Conservation (phyloP, 116 monocot genomes). For the Cymodocea nodosa region DNA sequence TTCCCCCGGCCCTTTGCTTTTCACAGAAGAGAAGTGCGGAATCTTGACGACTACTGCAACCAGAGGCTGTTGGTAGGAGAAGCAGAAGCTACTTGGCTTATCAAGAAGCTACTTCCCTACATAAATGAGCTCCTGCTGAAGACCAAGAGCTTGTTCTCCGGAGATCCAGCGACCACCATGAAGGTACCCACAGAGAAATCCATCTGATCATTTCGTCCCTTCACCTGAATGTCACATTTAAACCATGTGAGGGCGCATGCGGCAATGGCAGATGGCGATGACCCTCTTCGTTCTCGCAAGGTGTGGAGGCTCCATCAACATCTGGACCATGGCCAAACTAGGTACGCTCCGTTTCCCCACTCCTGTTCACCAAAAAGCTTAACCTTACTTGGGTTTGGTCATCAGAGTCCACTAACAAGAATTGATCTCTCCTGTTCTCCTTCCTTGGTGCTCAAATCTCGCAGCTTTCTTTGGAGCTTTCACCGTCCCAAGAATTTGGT, state of each 20-base stretch:
- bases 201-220: not conserved
- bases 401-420: too few relatives aligned
- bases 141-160: conserved; percentile 57
- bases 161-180: conserved; percentile 83
- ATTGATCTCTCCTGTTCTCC: not conserved
- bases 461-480: conserved; percentile 90
- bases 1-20: not conserved
- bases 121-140: conserved; percentile 62
- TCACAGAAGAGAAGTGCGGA: conserved; percentile 22
- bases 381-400: too few relatives aligned
- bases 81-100: conserved; percentile 62
- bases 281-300: conserved; percentile 68
- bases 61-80: conserved; percentile 49
- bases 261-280: conserved; percentile 54
- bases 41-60: conserved; percentile 19
- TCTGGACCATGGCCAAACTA: conserved; percentile 75
- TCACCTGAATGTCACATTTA: not conserved
- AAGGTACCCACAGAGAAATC: conserved; percentile 29
- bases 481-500: conserved; percentile 69
- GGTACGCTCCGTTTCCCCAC: conserved; percentile 26
- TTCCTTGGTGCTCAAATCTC: not conserved
- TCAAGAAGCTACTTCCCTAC: conserved; percentile 54
- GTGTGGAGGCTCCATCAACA: conserved; percentile 68
- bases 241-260: not conserved
- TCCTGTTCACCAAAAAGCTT: not conserved